Evolutionary conservation across 371 early-diverging fungal genomes (phyloP), one percentile per base, ranked within the genome.

Genomic region (Lichtheimia ornata): DNA sequence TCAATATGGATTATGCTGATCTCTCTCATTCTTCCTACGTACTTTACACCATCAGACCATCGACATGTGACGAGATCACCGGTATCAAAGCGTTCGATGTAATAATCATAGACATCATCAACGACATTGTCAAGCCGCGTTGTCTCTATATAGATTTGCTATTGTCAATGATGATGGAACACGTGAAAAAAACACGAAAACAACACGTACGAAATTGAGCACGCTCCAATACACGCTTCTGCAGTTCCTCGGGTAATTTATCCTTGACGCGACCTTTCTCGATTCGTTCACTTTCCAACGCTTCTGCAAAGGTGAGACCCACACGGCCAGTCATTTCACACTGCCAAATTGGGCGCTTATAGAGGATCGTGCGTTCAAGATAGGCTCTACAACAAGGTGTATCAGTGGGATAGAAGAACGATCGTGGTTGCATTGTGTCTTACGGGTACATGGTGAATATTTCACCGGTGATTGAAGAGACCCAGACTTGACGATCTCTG

Each of bases 401-500:
- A 47, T 47, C 47, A 22, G 22, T 47, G 17, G n/a, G 17, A 22
- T n/a, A 12, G 27, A 35, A 17, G 40, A 13, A 40, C 27, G 54
- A 54, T 54, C 35, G 54, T 20, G 2, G 35, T 6, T 35, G 35
- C 35, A 35, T 35, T 35, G 17, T 5, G 18, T 59, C 73, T 72
- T 87, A 93, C 93, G 92, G 88, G 71, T 95, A 96, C 61, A 84
- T 84, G 25, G 76, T 72, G 58, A 94, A 94, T 67, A 91, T 85
- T 75, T 96, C 96, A 45, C 90, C 87, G 3, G 94, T 92, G 64
- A 84, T 84, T 14, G 86, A 74, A 67, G 91, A 87, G 67, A 88
- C 82, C 84, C 85, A 95, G 25, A 94, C 94, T 55, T 83, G 79
- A 13, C 69, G 72, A 25, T 88, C 75, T 53, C 65, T 73, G 17